These are phyloP conservation scores for Selaginella moellendorffii DNA, from an alignment of 75 land plant genomes.

Conservation along the genomic window DNA sequence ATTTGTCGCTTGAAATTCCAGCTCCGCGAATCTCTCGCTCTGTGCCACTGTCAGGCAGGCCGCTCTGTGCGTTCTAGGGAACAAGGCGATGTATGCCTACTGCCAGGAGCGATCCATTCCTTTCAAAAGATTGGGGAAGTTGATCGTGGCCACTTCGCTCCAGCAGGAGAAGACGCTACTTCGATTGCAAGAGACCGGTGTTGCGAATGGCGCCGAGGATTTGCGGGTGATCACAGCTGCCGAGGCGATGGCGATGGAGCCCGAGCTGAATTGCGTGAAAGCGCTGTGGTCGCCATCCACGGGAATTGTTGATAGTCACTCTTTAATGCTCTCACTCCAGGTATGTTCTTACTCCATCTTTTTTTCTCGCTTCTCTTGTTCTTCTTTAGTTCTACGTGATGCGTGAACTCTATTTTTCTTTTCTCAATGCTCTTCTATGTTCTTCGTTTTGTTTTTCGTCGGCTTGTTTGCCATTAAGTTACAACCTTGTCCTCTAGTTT, in stretches of 20 bases:
- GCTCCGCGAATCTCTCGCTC: neutral
- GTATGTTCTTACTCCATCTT: no score
- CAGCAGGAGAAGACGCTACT: constrained; percentile 44
- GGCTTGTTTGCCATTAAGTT: no score
- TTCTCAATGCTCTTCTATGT: no score
- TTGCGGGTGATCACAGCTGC: constrained; percentile 47
- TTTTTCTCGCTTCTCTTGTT: no score
- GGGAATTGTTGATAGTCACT: constrained; percentile 81
- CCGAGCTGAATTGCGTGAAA: constrained; percentile 56
- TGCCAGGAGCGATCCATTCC: constrained; percentile 50
- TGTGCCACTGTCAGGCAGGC: constrained; percentile 36
- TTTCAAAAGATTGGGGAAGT: constrained; percentile 62
- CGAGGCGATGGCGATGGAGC: constrained; percentile 67
- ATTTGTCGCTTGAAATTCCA: neutral
- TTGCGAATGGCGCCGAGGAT: constrained; percentile 54
- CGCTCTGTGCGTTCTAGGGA: constrained; percentile 62
- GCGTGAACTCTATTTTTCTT: no score
- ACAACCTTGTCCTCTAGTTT: no score
- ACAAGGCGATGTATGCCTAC: constrained; percentile 55
- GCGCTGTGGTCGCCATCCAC: constrained; percentile 77
- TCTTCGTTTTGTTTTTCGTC: no score
- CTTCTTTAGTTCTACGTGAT: no score
- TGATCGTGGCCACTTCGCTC: constrained; percentile 71
- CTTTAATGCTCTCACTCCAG: constrained; percentile 72
- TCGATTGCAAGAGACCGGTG: constrained; percentile 28